These are phyloP conservation scores for Camellia oleifera DNA, from an alignment of 179 eudicot genomes.

Conservation along the genomic window DNA sequence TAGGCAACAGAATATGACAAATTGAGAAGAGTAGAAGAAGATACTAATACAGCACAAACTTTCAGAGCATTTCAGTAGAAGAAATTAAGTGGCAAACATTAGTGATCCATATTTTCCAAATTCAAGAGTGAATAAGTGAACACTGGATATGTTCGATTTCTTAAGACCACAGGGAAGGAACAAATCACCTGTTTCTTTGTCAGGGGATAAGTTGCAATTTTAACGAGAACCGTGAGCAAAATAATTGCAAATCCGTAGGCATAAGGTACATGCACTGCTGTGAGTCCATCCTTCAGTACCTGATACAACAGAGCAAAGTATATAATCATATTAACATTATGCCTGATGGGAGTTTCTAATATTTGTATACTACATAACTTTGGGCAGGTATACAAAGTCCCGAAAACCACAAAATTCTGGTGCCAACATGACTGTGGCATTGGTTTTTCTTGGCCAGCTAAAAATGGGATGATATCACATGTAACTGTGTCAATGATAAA, in stretches of 20 bases:
- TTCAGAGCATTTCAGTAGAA: neutral
- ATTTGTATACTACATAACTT: slow-evolving; percentile 4
- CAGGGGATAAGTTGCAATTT: slow-evolving; percentile 78
- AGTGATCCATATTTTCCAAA: slow-evolving; percentile 9
- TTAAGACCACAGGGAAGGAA: slow-evolving; percentile 6
- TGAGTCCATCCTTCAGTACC: slow-evolving; percentile 84
- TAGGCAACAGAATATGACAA: neutral
- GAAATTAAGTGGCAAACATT: neutral
- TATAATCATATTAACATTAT: neutral
- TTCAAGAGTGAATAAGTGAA: neutral
- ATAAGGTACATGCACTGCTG: slow-evolving; percentile 82
- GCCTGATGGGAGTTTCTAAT: neutral
- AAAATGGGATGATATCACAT: neutral
- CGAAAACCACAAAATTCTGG: neutral
- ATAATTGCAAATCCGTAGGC: slow-evolving; percentile 97
- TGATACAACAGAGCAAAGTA: slow-evolving; percentile 28
- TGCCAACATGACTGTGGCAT: neutral
- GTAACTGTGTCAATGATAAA: neutral
- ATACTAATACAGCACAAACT: neutral
- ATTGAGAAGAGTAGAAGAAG: neutral
- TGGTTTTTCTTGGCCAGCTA: neutral
- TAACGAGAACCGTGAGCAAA: slow-evolving; percentile 86
- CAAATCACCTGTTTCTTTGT: slow-evolving; percentile 92
- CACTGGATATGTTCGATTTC: neutral
- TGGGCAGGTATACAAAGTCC: neutral